phyloP scores from a whole-genome alignment of 257 asterid species.

The Nyctanthes arbortristis region DNA sequence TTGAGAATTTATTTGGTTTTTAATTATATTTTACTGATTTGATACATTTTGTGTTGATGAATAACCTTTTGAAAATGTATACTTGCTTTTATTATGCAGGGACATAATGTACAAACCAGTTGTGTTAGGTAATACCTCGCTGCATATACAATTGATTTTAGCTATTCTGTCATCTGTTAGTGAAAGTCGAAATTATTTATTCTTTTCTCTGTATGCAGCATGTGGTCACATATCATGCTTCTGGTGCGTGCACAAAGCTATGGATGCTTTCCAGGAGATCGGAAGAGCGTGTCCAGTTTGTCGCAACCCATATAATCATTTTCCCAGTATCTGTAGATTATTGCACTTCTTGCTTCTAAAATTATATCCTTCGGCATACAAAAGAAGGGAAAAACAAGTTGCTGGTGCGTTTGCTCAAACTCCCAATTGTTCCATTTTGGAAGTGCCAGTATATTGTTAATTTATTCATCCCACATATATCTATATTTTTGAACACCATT shows the following conservation, averaged over 20 bases:
- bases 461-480: background rate
- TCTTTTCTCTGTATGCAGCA: conserved; percentile 32
- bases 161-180: background rate
- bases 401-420: conserved; percentile 39
- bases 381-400: conserved; percentile 51
- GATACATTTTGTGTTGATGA: background rate
- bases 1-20: background rate
- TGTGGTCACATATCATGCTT: conserved; percentile 79
- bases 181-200: conserved; percentile 12
- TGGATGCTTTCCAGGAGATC: conserved; percentile 43
- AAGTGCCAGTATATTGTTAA: background rate
- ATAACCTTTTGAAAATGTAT: background rate
- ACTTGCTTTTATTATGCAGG: conserved; percentile 39
- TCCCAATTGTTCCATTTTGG: background rate
- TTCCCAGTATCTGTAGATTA: conserved; percentile 56
- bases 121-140: conserved; percentile 48
- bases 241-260: conserved; percentile 60
- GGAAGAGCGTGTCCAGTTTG: conserved; percentile 63
- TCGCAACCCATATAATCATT: conserved; percentile 52
- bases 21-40: background rate
- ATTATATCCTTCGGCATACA: conserved; percentile 52
- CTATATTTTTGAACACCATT: background rate
- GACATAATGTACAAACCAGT: conserved; percentile 74
- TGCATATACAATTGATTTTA: background rate
- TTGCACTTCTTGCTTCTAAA: conserved; percentile 53